These are phyloP conservation scores for Glomus cerebriforme DNA, from an alignment of 192 early-diverging fungal genomes.

Conservation along the genomic window DNA sequence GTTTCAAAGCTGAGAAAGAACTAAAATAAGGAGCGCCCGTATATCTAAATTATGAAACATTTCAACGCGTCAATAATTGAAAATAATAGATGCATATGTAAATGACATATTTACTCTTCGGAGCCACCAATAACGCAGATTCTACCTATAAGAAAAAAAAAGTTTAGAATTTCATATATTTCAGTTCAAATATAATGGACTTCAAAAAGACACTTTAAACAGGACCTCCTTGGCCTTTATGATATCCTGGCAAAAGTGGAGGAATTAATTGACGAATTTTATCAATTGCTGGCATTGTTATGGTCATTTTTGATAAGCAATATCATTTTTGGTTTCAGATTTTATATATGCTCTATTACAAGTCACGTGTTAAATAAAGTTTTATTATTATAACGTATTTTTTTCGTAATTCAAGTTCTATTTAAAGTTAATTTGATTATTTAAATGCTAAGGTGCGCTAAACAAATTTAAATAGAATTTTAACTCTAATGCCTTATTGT, in stretches of 20 bases:
- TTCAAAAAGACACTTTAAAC: not conserved
- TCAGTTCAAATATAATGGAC: not conserved
- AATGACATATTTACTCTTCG: constrained; percentile 65
- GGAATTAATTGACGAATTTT: constrained; percentile 44
- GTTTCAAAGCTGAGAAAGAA: constrained; percentile 65
- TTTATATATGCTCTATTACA: no score
- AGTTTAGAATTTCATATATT: not conserved
- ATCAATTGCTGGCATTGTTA: not conserved
- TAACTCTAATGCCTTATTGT: no score
- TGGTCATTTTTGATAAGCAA: not conserved
- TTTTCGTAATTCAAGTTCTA: no score
- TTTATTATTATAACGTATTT: no score
- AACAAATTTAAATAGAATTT: no score
- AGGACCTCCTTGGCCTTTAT: constrained; percentile 78
- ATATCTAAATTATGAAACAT: constrained; percentile 51
- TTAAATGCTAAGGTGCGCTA: no score
- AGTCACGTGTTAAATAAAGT: no score
- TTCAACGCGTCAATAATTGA: not conserved
- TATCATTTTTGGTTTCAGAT: not conserved
- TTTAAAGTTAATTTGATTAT: no score
- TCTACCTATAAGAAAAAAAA: constrained; percentile 51
- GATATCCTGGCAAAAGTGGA: constrained; percentile 57
- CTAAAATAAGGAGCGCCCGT: constrained; percentile 95
- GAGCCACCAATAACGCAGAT: constrained; percentile 78
- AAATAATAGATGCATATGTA: not conserved